Percentiles rank a stretch among this genome's conserved stretches.
Conservation (phyloP, 176 grass and related monocot species). For the Eleusine coracana region DNA sequence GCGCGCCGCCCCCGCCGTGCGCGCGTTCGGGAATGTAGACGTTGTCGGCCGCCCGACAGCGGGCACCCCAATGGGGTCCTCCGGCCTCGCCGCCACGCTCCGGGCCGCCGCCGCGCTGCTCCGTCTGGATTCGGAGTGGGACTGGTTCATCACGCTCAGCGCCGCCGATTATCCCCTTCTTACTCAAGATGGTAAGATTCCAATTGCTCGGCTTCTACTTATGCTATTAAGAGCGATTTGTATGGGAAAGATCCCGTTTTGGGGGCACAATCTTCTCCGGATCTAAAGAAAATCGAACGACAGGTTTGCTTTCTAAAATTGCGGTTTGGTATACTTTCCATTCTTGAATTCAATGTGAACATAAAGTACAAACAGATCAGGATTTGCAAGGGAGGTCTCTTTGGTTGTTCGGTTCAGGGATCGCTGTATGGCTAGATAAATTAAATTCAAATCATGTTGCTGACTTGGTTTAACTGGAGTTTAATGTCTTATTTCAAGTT, state of each 20-base stretch:
- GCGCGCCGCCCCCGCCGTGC: conserved; percentile 44
- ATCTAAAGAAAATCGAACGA: conserved; percentile 33
- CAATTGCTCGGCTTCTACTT: neutral
- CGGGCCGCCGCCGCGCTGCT: conserved; percentile 76
- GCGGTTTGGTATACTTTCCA: neutral
- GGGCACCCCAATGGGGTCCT: conserved; percentile 78
- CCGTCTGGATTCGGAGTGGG: conserved; percentile 77
- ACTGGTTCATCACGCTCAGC: conserved; percentile 90
- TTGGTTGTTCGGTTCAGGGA: neutral
- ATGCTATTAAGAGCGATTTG: neutral
- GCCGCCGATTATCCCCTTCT: conserved; percentile 88
- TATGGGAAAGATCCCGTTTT: neutral
- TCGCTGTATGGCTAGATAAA: conserved; percentile 25
- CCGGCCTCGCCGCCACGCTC: conserved; percentile 72
- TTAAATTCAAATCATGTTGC: neutral
- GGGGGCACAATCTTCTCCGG: neutral
- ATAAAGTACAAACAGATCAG: conserved; percentile 5
- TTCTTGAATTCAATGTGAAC: conserved; percentile 40
- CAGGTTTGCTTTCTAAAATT: conserved; percentile 2
- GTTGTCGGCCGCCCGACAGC: conserved; percentile 80
- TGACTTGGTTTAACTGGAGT: neutral
- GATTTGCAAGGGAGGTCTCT: neutral
- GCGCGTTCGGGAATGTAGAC: conserved; percentile 84
- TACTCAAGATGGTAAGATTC: conserved; percentile 87
- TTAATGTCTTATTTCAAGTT: conserved; percentile 37